Conservation (phyloP, 2,329 filamentous ascomycete species). For the Colletotrichum scovillei region DNA sequence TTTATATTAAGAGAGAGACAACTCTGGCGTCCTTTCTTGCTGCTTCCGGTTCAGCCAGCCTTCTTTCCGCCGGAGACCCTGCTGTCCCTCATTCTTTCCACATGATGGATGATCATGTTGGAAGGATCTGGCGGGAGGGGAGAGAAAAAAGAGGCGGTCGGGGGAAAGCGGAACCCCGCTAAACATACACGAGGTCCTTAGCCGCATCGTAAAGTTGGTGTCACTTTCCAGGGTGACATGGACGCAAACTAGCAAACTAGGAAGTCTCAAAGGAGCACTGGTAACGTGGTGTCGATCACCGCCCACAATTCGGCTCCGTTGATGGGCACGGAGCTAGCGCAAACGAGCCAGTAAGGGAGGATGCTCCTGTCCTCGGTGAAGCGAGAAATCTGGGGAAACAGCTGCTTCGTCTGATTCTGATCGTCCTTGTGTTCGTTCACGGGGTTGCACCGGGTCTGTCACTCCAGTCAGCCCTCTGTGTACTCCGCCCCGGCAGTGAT, state of each 20-base stretch:
- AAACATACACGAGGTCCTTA: constrained; percentile 8
- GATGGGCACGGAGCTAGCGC: background rate
- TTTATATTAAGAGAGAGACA: background rate
- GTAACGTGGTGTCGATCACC: constrained; percentile 10
- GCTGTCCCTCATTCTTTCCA: background rate
- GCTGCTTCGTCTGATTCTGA: constrained; percentile 19
- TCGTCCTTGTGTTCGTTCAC: constrained; percentile 7
- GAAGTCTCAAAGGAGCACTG: background rate
- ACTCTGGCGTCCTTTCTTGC: background rate
- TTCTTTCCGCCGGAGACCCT: background rate
- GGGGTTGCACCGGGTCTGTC: background rate
- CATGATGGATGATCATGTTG: background rate
- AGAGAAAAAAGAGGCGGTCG: background rate
- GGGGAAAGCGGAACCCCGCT: constrained; percentile 24
- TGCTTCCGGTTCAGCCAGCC: background rate
- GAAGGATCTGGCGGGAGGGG: background rate
- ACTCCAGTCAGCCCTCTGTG: background rate
- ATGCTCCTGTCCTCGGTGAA: background rate
- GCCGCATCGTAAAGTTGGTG: background rate
- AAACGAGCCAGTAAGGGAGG: constrained; percentile 15
- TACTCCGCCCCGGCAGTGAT: background rate
- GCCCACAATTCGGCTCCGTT: constrained; percentile 10
- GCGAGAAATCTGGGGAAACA: constrained; percentile 22
- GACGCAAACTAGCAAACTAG: background rate
- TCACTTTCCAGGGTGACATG: constrained; percentile 4